A percentile compares a stretch with the other conserved stretches of the same genome.
Evolutionary conservation across 2,329 filamentous ascomycete genomes (phyloP).

Genomic region (Pseudopithomyces chartarum): DNA sequence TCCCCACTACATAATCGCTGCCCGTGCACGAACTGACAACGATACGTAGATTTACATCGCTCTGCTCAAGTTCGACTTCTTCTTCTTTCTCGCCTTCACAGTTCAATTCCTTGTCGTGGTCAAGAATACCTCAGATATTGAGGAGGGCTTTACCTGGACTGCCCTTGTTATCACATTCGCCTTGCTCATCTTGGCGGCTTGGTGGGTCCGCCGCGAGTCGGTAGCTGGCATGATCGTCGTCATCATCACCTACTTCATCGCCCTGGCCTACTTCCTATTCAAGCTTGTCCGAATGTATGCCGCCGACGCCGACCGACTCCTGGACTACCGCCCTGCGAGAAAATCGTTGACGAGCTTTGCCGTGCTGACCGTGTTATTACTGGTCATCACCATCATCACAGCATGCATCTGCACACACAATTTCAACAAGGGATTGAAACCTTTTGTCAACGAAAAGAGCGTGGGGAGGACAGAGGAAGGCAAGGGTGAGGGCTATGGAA

Average conservation of each 20-base stretch:
- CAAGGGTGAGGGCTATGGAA: constrained; percentile 53
- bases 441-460: constrained; percentile 72
- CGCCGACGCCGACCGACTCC: constrained; percentile 50
- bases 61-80: constrained; percentile 98
- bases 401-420: constrained; percentile 87
- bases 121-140: constrained; percentile 66
- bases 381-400: constrained; percentile 86
- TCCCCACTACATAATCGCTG: background rate
- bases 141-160: constrained; percentile 84
- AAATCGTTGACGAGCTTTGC: constrained; percentile 92
- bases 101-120: constrained; percentile 97
- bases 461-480: constrained; percentile 53
- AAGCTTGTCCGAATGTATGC: constrained; percentile 96
- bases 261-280: constrained; percentile 94
- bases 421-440: constrained; percentile 88
- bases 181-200: constrained; percentile 84
- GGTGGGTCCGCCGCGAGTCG: constrained; percentile 83
- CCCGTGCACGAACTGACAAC: constrained; percentile 22
- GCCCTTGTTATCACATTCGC: constrained; percentile 90
- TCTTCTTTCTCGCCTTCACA: constrained; percentile 99
- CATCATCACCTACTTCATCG: constrained; percentile 86
- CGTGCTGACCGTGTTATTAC: constrained; percentile 85
- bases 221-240: constrained; percentile 75
- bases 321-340: constrained; percentile 76
- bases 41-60: constrained; percentile 86